Evolutionary conservation across 768 basidiomycete genomes (phyloP), one percentile per base, ranked within the genome.

Genomic region (Psilocybe sp.): DNA sequence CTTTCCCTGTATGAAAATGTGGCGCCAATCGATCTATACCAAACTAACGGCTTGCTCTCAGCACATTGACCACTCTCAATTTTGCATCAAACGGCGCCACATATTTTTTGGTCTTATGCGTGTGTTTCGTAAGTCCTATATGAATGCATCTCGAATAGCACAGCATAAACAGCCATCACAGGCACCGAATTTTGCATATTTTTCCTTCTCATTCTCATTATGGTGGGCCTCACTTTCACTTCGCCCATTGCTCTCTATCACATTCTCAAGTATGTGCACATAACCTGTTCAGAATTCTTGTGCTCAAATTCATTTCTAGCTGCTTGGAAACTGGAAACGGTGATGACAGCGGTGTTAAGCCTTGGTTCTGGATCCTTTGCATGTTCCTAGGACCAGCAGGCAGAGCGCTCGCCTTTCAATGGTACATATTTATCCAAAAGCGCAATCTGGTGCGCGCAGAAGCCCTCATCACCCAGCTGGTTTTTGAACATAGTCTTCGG

Each of bases 281-380:
- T 7, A 7, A n/a, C 33, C 40, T 34, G 33, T 44, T 36, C 7
- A n/a, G n/a, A n/a, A 31, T 8, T 23, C 20, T 35, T 11, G 20
- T 12, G 39, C 12, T 5, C 14, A 15, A 16, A 40, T 41, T 28
- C n/a, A n/a, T 46, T 19, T 18, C n/a, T 50, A 84, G 78, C 40
- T 82, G 87, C 59, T 64, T 89, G n/a, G 84, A 88, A 65, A 72
- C 67, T 7, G 81, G 79, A 7, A 12, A 31, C 16, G 11, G 41
- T 8, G 58, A 73, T 50, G 71, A 64, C 28, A 74, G 81, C 0
- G 56, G 65, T 8, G 64, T 85, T 20, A 75, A 75, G 32, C 87
- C 87, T 1, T 87, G 86, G 80, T 78, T 88, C 7, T 89, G 87
- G 85, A 76, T 87, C 20, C 19, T 67, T 0, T 68, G 68, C 57